A percentile compares a stretch with the other conserved stretches of the same genome.
phyloP scores from a whole-genome alignment of 164 flowering plant genomes.

The Umbilicus rupestris region DNA sequence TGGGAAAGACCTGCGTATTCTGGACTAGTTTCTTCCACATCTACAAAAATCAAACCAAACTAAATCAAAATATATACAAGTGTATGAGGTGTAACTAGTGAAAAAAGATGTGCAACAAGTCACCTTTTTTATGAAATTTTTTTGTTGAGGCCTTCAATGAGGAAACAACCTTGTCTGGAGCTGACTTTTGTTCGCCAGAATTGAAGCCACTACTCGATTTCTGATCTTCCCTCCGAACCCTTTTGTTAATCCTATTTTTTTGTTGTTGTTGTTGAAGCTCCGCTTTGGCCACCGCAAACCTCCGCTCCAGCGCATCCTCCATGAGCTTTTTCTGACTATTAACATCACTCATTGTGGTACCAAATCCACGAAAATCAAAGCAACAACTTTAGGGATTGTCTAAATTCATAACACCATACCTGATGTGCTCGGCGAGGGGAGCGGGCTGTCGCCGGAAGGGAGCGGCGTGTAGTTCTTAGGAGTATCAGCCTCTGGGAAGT shows the following conservation, averaged over 20 bases:
- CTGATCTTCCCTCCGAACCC: background rate
- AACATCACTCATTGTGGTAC: background rate
- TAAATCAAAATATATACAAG: background rate
- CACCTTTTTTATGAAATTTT: conserved; percentile 3
- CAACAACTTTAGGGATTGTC: too few relatives aligned
- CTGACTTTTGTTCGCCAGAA: background rate
- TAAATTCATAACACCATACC: too few relatives aligned
- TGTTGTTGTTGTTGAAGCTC: conserved; percentile 6
- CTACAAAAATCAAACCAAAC: conserved; percentile 23
- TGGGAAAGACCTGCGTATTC: conserved; percentile 42
- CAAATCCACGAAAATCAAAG: too few relatives aligned
- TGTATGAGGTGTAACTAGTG: background rate
- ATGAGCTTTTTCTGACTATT: conserved; percentile 24
- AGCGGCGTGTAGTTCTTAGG: too few relatives aligned
- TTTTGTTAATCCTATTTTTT: background rate
- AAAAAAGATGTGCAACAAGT: background rate
- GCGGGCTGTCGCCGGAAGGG: too few relatives aligned
- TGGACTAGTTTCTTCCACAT: conserved; percentile 32
- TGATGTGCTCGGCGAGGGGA: too few relatives aligned
- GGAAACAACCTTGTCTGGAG: background rate
- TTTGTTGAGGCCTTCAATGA: background rate
- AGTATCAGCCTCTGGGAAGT: too few relatives aligned
- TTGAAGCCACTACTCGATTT: background rate
- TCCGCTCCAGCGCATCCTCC: conserved; percentile 5
- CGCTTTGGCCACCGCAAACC: conserved; percentile 8